Conservation (phyloP, 805 yeast species). For the Wickerhamiella domercqiae region DNA sequence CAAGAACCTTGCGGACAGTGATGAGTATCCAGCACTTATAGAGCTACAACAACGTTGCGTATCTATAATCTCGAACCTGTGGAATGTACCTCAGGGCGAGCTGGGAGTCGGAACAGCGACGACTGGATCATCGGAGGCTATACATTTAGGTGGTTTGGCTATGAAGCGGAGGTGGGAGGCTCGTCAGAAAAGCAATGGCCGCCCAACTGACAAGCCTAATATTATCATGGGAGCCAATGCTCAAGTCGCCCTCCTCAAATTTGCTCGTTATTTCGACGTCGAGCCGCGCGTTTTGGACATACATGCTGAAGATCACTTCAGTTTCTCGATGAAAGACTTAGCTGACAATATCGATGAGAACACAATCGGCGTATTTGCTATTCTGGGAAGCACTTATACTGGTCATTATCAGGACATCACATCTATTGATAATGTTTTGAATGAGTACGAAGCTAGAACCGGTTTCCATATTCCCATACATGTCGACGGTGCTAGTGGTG, state of each 20-base stretch:
- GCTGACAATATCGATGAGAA: constrained; percentile 66
- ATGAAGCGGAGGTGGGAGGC: constrained; percentile 83
- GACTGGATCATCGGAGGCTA: constrained; percentile 88
- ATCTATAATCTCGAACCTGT: constrained; percentile 58
- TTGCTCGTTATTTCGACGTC: constrained; percentile 87
- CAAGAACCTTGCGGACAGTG: constrained; percentile 83
- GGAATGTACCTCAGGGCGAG: constrained; percentile 50
- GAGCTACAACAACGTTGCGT: constrained; percentile 72
- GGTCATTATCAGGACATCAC: constrained; percentile 78
- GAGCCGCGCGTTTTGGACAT: constrained; percentile 67
- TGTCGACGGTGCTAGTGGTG: constrained; percentile 91
- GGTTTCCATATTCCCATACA: constrained; percentile 68
- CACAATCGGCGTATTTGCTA: constrained; percentile 81
- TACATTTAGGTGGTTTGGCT: constrained; percentile 86
- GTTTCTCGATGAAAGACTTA: constrained; percentile 46
- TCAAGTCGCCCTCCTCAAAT: constrained; percentile 87
- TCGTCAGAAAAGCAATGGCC: constrained; percentile 42
- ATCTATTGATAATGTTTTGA: constrained; percentile 46
- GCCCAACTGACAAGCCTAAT: constrained; percentile 52
- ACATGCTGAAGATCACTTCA: constrained; percentile 40
- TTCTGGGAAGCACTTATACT: constrained; percentile 82
- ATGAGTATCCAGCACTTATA: constrained; percentile 78
- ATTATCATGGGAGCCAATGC: constrained; percentile 86
- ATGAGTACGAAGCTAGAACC: constrained; percentile 48
- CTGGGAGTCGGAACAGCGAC: constrained; percentile 74